These are phyloP conservation scores for Globisporangium perplexum DNA, from an alignment of 352 stramenopile genomes.

Conservation along the genomic window DNA sequence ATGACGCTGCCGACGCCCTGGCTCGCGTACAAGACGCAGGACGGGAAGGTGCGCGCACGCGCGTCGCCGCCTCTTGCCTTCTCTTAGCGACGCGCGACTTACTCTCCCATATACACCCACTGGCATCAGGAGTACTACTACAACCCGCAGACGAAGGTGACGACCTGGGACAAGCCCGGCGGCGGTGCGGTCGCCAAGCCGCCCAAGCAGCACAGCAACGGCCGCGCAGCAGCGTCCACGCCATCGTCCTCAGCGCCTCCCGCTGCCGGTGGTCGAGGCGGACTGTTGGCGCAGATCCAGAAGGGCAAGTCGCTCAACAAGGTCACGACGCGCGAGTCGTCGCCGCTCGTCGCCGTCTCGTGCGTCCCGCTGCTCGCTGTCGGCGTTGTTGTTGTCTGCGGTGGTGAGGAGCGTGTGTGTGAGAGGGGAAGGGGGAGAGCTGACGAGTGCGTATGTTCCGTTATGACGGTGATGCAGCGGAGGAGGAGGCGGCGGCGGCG, in stretches of 20 bases:
- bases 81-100: neutral
- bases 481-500: constrained; percentile 6
- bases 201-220: constrained; percentile 29
- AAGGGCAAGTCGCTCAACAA: constrained; percentile 73
- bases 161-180: constrained; percentile 73
- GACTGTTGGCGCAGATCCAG: constrained; percentile 67
- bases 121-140: constrained; percentile 84
- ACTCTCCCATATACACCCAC: neutral
- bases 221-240: neutral
- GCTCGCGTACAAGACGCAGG: constrained; percentile 82
- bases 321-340: constrained; percentile 66
- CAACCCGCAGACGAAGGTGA: constrained; percentile 85
- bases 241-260: constrained; percentile 6
- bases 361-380: constrained; percentile 3
- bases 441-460: neutral
- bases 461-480: neutral
- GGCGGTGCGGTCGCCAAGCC: constrained; percentile 25
- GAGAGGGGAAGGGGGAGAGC: neutral
- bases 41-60: constrained; percentile 57
- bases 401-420: neutral
- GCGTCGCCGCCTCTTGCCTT: neutral
- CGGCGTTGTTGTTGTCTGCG: neutral
- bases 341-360: constrained; percentile 39
- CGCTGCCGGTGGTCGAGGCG: constrained; percentile 33
- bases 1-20: constrained; percentile 82